Evolutionary conservation across 2,329 filamentous ascomycete genomes (phyloP), one percentile per base, ranked within the genome.

Genomic region (Botrytis deweyae): DNA sequence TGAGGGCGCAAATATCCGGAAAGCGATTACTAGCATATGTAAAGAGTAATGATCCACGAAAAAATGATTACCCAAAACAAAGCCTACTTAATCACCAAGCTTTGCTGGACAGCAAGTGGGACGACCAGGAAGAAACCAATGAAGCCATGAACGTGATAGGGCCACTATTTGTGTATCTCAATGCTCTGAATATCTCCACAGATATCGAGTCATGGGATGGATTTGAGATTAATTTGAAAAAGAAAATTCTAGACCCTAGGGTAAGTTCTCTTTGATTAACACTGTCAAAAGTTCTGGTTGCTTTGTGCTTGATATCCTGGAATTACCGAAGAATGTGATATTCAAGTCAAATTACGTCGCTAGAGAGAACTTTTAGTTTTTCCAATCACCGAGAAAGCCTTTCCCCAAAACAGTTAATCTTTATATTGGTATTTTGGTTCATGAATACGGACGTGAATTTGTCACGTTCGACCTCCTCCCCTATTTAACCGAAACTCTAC

Each of bases 361-460:
- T 29, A 33, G 55, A 20, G 14, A 33, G 8, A 33, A 58, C 14
- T 20, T 33, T 6, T 33, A 16, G 1, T 8, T 33, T 33, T 58
- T 33, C 0, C 3, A 58, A 9, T 58, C 6, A 33, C 3, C 1
- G 1, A 58, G 0, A 33, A 33, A n/a, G 1, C 0, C 1, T 7
- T 33, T 9, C 2, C 2, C 2, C 2, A 16, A 7, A 33, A 1
- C 0, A 49, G 8, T 58, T 4, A 20, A 16, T 18, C 14, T 58
- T 9, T 4, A 3, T 16, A 9, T 58, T 18, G 14, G 14, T 1
- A 18, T 20, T 20, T 58, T 20, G n/a, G n/a, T 58, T 58, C 16
- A 9, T 20, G 7, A 33, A 58, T 33, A 58, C 3, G 2, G 6
- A 58, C 9, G n/a, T 58, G n/a, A 58, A n/a, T n/a, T 4, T 14